phyloP scores from a whole-genome alignment of 2,329 filamentous ascomycete genomes.

The Leptographium wingfieldii region DNA sequence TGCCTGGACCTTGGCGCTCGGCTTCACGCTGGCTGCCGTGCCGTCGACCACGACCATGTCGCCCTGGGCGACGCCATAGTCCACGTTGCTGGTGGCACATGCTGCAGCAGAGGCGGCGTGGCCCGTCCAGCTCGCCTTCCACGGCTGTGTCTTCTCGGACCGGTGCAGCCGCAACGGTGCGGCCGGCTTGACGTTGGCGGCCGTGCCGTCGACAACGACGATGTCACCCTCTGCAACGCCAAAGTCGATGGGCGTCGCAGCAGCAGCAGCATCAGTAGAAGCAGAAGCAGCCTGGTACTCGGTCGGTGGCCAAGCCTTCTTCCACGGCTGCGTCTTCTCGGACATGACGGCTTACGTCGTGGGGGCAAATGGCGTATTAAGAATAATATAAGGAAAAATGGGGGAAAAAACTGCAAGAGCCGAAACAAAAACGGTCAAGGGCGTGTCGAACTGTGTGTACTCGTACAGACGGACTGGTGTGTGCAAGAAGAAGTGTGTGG shows the following conservation, averaged over 20 bases:
- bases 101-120: background rate
- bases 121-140: slow-evolving; percentile 5
- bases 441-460: background rate
- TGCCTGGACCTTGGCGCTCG: background rate
- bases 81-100: background rate
- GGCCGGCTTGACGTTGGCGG: slow-evolving; percentile 9
- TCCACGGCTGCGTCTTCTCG: slow-evolving; percentile 10
- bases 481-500: too few species aligned
- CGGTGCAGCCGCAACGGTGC: slow-evolving; percentile 1
- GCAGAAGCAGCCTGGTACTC: background rate
- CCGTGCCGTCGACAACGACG: slow-evolving; percentile 9
- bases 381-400: background rate
- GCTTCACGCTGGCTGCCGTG: slow-evolving; percentile 7
- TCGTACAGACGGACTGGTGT: background rate
- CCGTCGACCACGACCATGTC: slow-evolving; percentile 6
- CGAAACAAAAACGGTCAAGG: background rate
- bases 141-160: slow-evolving; percentile 4
- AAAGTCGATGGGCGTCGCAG: slow-evolving; percentile 1
- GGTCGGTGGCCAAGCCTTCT: slow-evolving; percentile 8
- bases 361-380: background rate
- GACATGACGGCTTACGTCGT: background rate
- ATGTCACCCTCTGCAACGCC: slow-evolving; percentile 5
- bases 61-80: slow-evolving; percentile 4
- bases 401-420: too few species aligned
- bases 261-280: too few species aligned